These are phyloP conservation scores for Priceomyces carsonii DNA, from an alignment of 805 yeast genomes.

Conservation along the genomic window DNA sequence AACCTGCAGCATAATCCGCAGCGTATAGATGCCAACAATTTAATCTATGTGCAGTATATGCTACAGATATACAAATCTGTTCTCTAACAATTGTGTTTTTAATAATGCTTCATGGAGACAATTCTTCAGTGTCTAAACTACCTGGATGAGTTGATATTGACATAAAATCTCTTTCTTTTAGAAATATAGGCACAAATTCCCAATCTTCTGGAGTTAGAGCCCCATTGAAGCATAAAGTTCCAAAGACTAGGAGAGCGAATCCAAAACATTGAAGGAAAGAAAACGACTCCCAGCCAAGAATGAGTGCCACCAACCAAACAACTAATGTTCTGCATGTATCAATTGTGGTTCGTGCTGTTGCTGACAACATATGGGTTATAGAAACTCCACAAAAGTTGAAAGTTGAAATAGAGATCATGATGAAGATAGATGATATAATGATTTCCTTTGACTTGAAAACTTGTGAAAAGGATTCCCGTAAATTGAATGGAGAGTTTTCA, in stretches of 20 bases:
- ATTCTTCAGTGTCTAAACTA: background rate
- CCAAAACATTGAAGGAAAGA: slow-evolving; percentile 63
- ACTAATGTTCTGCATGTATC: slow-evolving; percentile 75
- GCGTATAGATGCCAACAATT: too few relatives aligned
- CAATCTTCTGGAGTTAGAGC: slow-evolving; percentile 56
- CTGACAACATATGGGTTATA: slow-evolving; percentile 63
- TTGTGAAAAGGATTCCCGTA: slow-evolving; percentile 50
- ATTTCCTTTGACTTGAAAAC: slow-evolving; percentile 46
- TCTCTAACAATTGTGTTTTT: too few relatives aligned
- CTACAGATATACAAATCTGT: too few relatives aligned
- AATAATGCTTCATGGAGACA: too few relatives aligned
- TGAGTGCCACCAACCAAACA: slow-evolving; percentile 72
- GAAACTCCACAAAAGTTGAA: slow-evolving; percentile 77
- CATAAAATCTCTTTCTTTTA: slow-evolving; percentile 24
- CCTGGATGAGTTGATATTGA: slow-evolving; percentile 2
- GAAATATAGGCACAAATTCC: slow-evolving; percentile 47
- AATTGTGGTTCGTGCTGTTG: slow-evolving; percentile 77
- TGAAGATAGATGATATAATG: slow-evolving; percentile 55
- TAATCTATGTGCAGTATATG: too few relatives aligned
- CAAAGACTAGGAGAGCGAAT: slow-evolving; percentile 61
- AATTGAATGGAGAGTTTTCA: slow-evolving; percentile 54
- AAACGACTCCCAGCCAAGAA: slow-evolving; percentile 76
- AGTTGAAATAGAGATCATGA: slow-evolving; percentile 69
- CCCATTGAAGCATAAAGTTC: slow-evolving; percentile 74
- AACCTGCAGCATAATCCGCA: too few relatives aligned